Evolutionary conservation across 2,329 filamentous ascomycete genomes (phyloP), one percentile per base, ranked within the genome.

Genomic region (Colletotrichum tanaceti): DNA sequence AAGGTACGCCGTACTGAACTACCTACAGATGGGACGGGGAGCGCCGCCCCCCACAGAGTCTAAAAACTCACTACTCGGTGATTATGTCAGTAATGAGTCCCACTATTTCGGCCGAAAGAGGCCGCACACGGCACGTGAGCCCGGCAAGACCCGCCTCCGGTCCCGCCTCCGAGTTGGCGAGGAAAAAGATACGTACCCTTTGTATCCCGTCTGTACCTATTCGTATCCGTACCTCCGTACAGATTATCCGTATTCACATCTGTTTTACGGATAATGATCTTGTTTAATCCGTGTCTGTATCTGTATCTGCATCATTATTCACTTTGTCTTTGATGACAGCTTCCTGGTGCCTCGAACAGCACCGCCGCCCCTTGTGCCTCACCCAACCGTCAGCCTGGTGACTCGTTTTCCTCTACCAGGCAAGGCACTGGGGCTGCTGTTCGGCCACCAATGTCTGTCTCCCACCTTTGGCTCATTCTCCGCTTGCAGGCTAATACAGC

Each of bases 81-180:
- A 24, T 57, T 57, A 57, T 28, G 20, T 57, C 14, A 57, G 20
- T 28, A 7, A 4, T 0, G 2, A 11, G 20, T n/a, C 44, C 20
- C 4, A 28, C 6, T 7, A 7, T 28, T 6, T 20, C 18, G 10
- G 43, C 43, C 43, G 43, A 7, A 4, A 22, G 11, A 18, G 46
- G 4, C n/a, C n/a, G n/a, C n/a, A n/a, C n/a, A n/a, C n/a, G n/a
- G n/a, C n/a, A n/a, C n/a, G n/a, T n/a, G n/a, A n/a, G n/a, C n/a
- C n/a, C n/a, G n/a, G n/a, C n/a, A n/a, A n/a, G 9, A 3, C 6
- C 38, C 14, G 11, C 10, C 14, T 5, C 50, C 14, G 5, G 14
- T 9, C 38, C 13, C 0, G 9, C 28, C 1, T 0, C 20, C n/a
- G 9, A 20, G 4, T 16, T n/a, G n/a, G n/a, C n/a, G n/a, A n/a